These are phyloP conservation scores for Alnus rubra DNA, from an alignment of 306 rosid genomes.

Conservation along the genomic window DNA sequence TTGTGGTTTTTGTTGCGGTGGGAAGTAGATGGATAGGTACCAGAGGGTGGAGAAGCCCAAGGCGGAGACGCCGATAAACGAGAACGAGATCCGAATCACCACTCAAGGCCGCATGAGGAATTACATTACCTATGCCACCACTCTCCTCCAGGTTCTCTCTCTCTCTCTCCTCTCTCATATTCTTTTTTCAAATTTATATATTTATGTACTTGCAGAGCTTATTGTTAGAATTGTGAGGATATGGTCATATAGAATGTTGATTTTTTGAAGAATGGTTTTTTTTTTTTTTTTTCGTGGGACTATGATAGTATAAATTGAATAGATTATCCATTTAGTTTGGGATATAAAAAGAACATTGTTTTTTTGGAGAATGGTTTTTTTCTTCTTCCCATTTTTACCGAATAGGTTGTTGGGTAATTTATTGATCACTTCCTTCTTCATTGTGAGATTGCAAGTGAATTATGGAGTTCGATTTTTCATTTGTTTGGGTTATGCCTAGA, in stretches of 20 bases:
- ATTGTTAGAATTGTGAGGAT: neutral
- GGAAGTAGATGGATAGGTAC: conserved; percentile 67
- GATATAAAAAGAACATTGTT: too few relatives aligned
- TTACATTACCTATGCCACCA: conserved; percentile 84
- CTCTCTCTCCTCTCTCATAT: neutral
- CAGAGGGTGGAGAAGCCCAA: conserved; percentile 92
- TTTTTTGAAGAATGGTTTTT: too few relatives aligned
- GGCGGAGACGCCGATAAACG: conserved; percentile 60
- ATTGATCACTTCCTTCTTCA: too few relatives aligned
- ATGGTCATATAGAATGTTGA: neutral
- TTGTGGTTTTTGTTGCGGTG: neutral
- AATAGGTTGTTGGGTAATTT: too few relatives aligned
- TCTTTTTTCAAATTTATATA: neutral
- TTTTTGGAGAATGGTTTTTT: too few relatives aligned
- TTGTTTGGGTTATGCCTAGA: too few relatives aligned
- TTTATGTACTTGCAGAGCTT: neutral
- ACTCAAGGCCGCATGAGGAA: conserved; percentile 88
- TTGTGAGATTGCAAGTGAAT: too few relatives aligned
- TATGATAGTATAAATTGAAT: too few relatives aligned
- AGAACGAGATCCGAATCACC: conserved; percentile 91
- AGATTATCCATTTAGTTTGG: neutral
- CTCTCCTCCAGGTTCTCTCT: conserved; percentile 64
- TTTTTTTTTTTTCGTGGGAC: too few relatives aligned
- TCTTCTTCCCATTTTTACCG: too few relatives aligned
- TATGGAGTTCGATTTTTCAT: too few relatives aligned